Percentiles rank a stretch among this genome's conserved stretches.
Evolutionary conservation across 768 basidiomycete species (phyloP).

Genomic region (Russula olivacea): DNA sequence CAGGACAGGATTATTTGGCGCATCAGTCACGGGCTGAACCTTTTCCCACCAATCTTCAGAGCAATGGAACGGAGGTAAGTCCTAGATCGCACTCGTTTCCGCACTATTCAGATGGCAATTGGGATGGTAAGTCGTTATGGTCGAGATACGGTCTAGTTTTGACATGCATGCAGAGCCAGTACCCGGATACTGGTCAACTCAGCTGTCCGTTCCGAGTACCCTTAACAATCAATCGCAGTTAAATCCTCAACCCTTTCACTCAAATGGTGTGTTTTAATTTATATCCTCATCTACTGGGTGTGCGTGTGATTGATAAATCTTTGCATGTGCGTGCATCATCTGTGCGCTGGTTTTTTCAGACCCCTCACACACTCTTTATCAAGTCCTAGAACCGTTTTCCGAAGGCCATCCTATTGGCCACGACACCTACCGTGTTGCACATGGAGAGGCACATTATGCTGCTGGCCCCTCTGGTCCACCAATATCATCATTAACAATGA

Average conservation of each 20-base stretch:
- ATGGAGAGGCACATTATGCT: too few species aligned
- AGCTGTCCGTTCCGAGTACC: not conserved
- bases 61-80: not conserved
- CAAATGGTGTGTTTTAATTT: not conserved
- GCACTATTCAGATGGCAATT: too few species aligned
- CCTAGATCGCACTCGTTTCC: not conserved
- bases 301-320: not conserved
- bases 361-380: not conserved
- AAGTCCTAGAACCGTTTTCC: too few species aligned
- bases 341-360: not conserved
- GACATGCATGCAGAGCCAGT: not conserved
- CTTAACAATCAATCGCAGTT: not conserved
- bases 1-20: not conserved
- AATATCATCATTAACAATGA: too few species aligned
- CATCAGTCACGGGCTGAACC: too few species aligned
- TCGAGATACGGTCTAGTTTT: not conserved
- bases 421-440: too few species aligned
- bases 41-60: too few species aligned
- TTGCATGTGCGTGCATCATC: not conserved
- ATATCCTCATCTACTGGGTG: not conserved
- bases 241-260: too few species aligned
- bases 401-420: too few species aligned
- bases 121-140: not conserved
- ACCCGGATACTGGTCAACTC: not conserved
- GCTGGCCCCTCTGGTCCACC: too few species aligned